Conservation (phyloP, 2,329 filamentous ascomycete species). For the Aspergillus tubingensis region DNA sequence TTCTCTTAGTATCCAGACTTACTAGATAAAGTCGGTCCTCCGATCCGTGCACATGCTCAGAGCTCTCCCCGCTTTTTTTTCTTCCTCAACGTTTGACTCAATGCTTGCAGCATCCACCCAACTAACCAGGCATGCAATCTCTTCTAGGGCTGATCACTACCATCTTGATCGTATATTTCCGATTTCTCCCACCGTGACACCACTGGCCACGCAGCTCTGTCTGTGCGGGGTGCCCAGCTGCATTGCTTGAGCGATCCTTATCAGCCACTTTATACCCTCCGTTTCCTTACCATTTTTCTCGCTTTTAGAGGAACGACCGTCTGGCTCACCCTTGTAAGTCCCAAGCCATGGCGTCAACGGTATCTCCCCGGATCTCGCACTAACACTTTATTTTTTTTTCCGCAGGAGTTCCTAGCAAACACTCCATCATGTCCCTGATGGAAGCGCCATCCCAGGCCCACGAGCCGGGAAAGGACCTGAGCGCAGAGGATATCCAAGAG, state of each 20-base stretch:
- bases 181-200: neutral
- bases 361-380: neutral
- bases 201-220: neutral
- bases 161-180: neutral
- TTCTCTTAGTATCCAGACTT: neutral
- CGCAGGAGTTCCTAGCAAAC: neutral
- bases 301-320: neutral
- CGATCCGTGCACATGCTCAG: neutral
- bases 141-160: slow-evolving; percentile 8
- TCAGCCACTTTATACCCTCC: neutral
- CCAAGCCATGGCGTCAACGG: neutral
- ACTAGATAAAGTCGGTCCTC: neutral
- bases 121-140: neutral
- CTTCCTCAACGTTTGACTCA: neutral
- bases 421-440: slow-evolving; percentile 7
- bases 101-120: neutral
- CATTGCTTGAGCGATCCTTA: neutral
- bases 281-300: neutral
- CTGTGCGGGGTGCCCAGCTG: slow-evolving; percentile 6
- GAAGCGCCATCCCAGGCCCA: neutral
- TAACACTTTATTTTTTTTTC: neutral
- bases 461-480: slow-evolving; percentile 9
- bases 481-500: slow-evolving; percentile 7
- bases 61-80: neutral
- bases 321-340: neutral